Percentiles rank a stretch among this genome's conserved stretches.
Conservation (phyloP, 2,329 filamentous ascomycete species). For the Tolypocladium cylindrosporum region DNA sequence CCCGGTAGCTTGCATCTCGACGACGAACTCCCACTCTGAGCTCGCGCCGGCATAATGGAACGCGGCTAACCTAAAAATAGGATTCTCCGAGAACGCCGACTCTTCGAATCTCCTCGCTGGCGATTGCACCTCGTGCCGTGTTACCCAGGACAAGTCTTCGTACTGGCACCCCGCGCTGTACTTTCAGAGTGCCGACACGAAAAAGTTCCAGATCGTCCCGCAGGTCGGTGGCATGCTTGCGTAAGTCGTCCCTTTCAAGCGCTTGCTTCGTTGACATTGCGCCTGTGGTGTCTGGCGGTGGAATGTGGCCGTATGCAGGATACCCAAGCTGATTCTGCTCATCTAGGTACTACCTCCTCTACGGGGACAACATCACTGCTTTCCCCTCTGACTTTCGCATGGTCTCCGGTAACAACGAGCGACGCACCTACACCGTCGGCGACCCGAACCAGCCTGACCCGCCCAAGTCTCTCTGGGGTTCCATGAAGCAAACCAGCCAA, state of each 20-base stretch:
- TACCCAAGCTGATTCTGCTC: background rate
- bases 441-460: constrained; percentile 55
- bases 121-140: constrained; percentile 71
- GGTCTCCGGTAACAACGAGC: constrained; percentile 62
- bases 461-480: constrained; percentile 59
- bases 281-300: background rate
- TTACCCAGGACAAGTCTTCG: constrained; percentile 73
- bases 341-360: constrained; percentile 72
- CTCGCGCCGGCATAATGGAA: background rate
- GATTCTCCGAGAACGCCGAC: constrained; percentile 49
- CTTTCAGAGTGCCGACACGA: constrained; percentile 57
- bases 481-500: constrained; percentile 55
- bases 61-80: constrained; percentile 30
- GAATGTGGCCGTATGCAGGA: background rate
- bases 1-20: background rate
- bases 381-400: constrained; percentile 75
- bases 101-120: constrained; percentile 47
- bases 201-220: constrained; percentile 56
- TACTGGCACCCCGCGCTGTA: constrained; percentile 80
- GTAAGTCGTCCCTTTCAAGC: constrained; percentile 39
- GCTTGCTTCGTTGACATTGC: background rate
- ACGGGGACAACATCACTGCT: constrained; percentile 52
- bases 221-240: constrained; percentile 78
- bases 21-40: background rate
- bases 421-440: constrained; percentile 60